Evolutionary conservation across 2,329 filamentous ascomycete genomes (phyloP).

Genomic region (Nemania sp.): DNA sequence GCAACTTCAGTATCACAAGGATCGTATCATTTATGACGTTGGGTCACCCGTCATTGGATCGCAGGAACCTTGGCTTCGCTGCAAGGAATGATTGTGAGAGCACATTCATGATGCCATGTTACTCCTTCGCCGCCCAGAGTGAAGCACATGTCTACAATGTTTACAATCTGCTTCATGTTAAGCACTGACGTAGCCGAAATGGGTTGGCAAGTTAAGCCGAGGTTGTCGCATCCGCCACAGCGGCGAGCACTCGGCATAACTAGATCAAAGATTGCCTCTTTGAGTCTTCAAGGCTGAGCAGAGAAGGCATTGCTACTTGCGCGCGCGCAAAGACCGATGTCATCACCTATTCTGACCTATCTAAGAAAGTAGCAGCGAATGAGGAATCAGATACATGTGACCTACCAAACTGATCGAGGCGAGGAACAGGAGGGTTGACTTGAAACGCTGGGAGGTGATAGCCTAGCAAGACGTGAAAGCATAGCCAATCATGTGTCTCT

Average conservation of each 20-base stretch:
- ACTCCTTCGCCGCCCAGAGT: background rate
- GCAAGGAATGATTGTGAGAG: constrained; percentile 4
- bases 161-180: constrained; percentile 4
- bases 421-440: constrained; percentile 13
- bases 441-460: constrained; percentile 34
- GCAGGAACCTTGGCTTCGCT: constrained; percentile 1
- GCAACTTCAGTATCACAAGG: constrained; percentile 6
- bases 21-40: constrained; percentile 24
- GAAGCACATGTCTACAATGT: constrained; percentile 2
- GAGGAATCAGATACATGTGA: background rate
- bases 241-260: background rate
- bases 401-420: background rate
- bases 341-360: too few species aligned
- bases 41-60: constrained; percentile 5
- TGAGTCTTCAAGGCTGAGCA: constrained; percentile 16
- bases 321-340: constrained; percentile 6
- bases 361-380: too few species aligned
- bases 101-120: constrained; percentile 8
- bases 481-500: constrained; percentile 30
- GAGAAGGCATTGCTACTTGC: background rate
- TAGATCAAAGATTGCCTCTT: background rate
- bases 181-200: too few species aligned
- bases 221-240: constrained; percentile 21
- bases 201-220: background rate
- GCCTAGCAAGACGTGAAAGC: constrained; percentile 30